phyloP scores from a whole-genome alignment of 768 basidiomycete genomes.

The Neoboletus magnificus region DNA sequence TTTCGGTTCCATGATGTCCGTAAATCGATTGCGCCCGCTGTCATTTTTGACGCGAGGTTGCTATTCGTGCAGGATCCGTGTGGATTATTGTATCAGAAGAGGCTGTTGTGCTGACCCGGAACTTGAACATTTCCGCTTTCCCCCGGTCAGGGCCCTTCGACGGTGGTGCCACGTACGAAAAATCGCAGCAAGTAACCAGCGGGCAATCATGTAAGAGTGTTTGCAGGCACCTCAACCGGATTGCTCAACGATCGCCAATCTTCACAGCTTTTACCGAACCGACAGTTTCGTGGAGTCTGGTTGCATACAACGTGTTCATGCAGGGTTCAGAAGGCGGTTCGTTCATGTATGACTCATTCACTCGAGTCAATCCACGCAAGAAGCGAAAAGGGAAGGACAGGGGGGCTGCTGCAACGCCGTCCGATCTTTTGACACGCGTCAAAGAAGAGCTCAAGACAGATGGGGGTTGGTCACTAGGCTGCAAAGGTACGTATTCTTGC shows the following conservation, averaged over 20 bases:
- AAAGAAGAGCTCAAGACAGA: constrained; percentile 43
- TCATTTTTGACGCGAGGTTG: background rate
- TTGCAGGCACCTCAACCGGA: background rate
- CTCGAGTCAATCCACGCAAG: constrained; percentile 48
- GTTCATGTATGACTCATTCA: constrained; percentile 49
- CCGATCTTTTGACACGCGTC: constrained; percentile 40
- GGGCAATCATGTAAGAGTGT: background rate
- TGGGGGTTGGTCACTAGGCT: constrained; percentile 53
- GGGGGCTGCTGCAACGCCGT: constrained; percentile 33
- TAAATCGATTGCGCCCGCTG: background rate
- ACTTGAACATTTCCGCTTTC: constrained; percentile 18
- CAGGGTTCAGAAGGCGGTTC: constrained; percentile 10
- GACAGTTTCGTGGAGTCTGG: background rate
- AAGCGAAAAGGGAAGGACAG: constrained; percentile 42
- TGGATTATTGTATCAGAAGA: background rate
- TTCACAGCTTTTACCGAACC: background rate
- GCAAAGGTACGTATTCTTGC: constrained; percentile 46
- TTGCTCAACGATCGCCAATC: background rate
- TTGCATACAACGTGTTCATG: constrained; percentile 5
- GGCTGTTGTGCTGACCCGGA: constrained; percentile 5
- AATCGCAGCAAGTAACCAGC: background rate
- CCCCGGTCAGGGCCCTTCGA: background rate
- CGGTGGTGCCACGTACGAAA: background rate
- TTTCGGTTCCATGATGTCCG: background rate
- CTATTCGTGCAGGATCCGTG: background rate